Base-by-base conservation (phyloP, 305 asterid genomes). In the Rubia tinctorum region DNA sequence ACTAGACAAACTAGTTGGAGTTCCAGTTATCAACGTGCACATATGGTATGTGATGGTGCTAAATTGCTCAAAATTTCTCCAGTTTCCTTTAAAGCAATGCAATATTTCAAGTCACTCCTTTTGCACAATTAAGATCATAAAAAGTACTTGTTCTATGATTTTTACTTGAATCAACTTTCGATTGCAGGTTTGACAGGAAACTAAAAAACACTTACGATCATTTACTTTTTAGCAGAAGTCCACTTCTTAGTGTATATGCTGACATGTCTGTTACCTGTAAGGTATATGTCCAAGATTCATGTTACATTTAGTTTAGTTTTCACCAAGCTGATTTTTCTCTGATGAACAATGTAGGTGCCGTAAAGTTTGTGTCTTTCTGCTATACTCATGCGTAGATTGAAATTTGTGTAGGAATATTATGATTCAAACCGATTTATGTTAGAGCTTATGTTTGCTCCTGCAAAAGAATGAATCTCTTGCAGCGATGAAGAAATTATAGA, bases 221-320 rank as follows among this genome's bases (percentile, higher is more conserved):
- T 86, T 89, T 91, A 68, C 97, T 94, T 56, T 94, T 94, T 84
- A 94, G 98, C 97, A 92, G 98, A 82, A 95, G 99, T 62, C 85
- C 91, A 47, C 93, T 95, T 79, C 98, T 95, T 83, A 95, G 99
- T 77, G 99, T 95, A 69, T 95, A 95, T 76, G 99, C 99, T 5
- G 99, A 95, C 84, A 95, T 95, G 98, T 95, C 99, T 10, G 99
- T 95, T 14, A 83, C 99, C 65, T 95, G 99, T 79, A 95, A 95
- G 99, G 98, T 95, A 87, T 74, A 87, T 34, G 25, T 39, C 6
- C 15, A 64, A 70, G 47, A 69, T 61, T 68, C 44, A 47, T 55
- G 47, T 65, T 34, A 20, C 11, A 34, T 55, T 68, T 17, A 39
- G 34, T 55, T 39, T 49, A 61, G 7, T 37, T 10, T 17, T 15